Evolutionary conservation across 2,329 filamentous ascomycete species (phyloP).

Genomic region (Chrysosporium queenslandicum): DNA sequence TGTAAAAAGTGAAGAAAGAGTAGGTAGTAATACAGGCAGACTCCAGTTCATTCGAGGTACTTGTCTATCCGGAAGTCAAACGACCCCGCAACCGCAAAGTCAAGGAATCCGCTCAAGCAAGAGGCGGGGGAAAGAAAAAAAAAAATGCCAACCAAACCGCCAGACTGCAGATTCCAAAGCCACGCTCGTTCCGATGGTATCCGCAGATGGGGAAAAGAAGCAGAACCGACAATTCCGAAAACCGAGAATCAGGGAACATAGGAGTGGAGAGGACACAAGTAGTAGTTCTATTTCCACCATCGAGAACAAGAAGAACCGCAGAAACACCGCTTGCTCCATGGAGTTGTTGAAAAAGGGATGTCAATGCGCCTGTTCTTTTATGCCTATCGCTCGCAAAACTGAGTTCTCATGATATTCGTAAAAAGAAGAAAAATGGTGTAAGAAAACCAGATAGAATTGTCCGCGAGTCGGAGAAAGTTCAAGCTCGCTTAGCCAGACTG

Average conservation of each 20-base stretch:
- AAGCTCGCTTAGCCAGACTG: neutral
- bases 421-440: neutral
- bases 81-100: neutral
- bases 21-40: no score
- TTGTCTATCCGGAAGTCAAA: conserved; percentile 7
- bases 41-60: neutral
- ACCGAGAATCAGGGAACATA: no score
- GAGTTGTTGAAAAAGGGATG: neutral
- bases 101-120: neutral
- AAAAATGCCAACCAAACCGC: neutral
- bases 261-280: neutral
- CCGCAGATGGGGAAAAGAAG: neutral
- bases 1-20: no score
- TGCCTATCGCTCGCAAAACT: neutral
- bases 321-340: conserved; percentile 7
- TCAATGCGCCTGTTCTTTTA: neutral
- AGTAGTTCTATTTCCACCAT: neutral
- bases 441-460: neutral
- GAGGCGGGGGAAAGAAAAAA: neutral
- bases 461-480: neutral
- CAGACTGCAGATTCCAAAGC: no score
- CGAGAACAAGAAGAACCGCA: neutral
- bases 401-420: neutral
- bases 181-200: no score
- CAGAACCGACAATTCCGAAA: neutral